Evolutionary conservation across 1,284 basidiomycete species (phyloP).

Genomic region (Inonotus hispidus): DNA sequence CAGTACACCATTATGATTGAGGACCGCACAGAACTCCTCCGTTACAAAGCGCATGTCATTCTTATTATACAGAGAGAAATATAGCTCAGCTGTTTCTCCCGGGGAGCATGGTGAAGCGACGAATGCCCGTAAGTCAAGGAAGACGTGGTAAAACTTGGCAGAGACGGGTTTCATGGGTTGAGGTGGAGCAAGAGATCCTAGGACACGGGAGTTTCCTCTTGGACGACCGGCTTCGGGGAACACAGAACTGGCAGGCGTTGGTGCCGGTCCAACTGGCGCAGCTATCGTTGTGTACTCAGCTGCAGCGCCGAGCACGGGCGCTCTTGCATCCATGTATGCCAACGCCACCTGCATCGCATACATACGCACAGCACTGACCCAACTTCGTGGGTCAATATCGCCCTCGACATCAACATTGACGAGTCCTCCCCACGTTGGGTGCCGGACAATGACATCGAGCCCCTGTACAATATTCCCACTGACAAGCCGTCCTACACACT

Average conservation of each 20-base stretch:
- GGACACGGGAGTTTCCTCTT: slow-evolving; percentile 43
- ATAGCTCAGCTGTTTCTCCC: slow-evolving; percentile 89
- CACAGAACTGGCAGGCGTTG: slow-evolving; percentile 62
- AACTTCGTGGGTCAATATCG: slow-evolving; percentile 67
- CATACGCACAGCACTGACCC: slow-evolving; percentile 85
- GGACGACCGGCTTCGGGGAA: slow-evolving; percentile 52
- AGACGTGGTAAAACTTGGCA: slow-evolving; percentile 82
- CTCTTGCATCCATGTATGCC: slow-evolving; percentile 58
- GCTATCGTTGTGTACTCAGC: slow-evolving; percentile 19
- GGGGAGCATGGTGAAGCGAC: slow-evolving; percentile 85
- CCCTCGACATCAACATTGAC: slow-evolving; percentile 82
- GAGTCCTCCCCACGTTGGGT: slow-evolving; percentile 86
- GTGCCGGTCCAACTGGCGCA: slow-evolving; percentile 31
- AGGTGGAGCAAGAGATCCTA: slow-evolving; percentile 39
- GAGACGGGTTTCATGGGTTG: slow-evolving; percentile 36
- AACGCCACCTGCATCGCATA: slow-evolving; percentile 81
- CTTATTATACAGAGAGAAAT: slow-evolving; percentile 90
- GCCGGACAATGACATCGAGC: slow-evolving; percentile 91
- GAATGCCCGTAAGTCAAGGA: slow-evolving; percentile 87
- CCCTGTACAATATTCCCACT: slow-evolving; percentile 90
- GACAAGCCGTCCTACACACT: slow-evolving; percentile 86
- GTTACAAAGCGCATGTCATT: slow-evolving; percentile 83
- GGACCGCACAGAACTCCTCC: slow-evolving; percentile 87
- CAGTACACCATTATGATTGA: slow-evolving; percentile 89
- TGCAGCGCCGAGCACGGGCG: slow-evolving; percentile 17